A percentile compares a stretch with the other conserved stretches of the same genome.
Evolutionary conservation across 23 red algal genomes (phyloP).

Genomic region (Chondrus crispus): DNA sequence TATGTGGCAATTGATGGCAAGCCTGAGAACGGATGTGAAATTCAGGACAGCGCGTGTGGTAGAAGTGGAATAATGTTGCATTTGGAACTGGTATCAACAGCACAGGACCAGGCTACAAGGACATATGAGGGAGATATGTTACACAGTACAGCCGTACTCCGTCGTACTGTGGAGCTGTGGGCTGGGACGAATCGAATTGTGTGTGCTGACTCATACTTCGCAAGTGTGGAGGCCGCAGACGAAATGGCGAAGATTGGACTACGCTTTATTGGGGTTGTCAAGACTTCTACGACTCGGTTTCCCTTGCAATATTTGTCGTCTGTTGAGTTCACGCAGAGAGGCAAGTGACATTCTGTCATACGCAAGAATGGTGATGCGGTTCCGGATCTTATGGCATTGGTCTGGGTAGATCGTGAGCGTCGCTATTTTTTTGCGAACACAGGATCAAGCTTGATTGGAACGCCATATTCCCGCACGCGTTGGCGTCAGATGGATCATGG

Average conservation of each 20-base stretch:
- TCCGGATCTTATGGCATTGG: not conserved
- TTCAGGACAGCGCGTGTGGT: not conserved
- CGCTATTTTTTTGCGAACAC: not conserved
- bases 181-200: not conserved
- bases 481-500: not conserved
- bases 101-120: not conserved
- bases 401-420: slow-evolving; percentile 14
- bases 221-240: not conserved
- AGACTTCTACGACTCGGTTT: not conserved
- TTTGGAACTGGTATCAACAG: not conserved
- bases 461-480: not conserved
- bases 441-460: not conserved
- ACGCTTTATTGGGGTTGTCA: slow-evolving; percentile 26
- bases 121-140: not conserved
- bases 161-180: not conserved
- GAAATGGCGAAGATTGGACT: not conserved
- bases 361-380: not conserved
- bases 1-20: not conserved
- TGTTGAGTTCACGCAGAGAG: not conserved
- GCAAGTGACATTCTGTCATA: not conserved
- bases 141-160: not conserved
- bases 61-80: not conserved
- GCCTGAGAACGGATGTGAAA: not conserved
- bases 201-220: slow-evolving; percentile 24
- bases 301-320: not conserved